Conservation (phyloP, 164 flowering plant genomes). For the Stephania japonica region DNA sequence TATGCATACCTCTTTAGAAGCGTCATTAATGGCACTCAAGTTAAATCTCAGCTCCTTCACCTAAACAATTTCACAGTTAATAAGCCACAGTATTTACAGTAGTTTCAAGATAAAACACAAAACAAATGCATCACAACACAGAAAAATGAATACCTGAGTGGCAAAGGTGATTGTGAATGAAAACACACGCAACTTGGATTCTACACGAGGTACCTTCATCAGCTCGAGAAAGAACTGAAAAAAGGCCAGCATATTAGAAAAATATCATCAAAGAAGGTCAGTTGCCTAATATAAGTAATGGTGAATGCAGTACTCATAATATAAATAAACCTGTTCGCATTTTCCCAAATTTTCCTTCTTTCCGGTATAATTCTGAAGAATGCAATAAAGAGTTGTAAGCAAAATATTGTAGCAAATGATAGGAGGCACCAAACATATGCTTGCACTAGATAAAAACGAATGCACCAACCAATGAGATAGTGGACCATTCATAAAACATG, state of each 20-base stretch:
- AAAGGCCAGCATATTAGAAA: too few relatives aligned
- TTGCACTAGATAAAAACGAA: background rate
- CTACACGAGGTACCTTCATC: slow-evolving; percentile 98
- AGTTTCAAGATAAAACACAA: slow-evolving; percentile 7
- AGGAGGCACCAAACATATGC: background rate
- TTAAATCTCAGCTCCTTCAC: slow-evolving; percentile 65
- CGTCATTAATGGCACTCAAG: slow-evolving; percentile 64
- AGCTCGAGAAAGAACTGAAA: slow-evolving; percentile 92
- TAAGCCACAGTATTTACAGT: background rate
- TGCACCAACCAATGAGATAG: background rate
- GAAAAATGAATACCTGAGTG: slow-evolving; percentile 55
- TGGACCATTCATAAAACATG: background rate
- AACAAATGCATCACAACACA: background rate
- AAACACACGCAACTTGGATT: slow-evolving; percentile 90
- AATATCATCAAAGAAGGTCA: background rate
- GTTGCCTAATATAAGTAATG: slow-evolving; percentile 13
- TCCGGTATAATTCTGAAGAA: slow-evolving; percentile 72
- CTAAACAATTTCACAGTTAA: slow-evolving; percentile 31
- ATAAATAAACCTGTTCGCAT: slow-evolving; percentile 81
- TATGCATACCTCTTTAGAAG: slow-evolving; percentile 67
- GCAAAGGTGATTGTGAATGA: slow-evolving; percentile 83
- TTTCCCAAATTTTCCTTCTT: slow-evolving; percentile 86
- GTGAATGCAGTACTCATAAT: slow-evolving; percentile 3
- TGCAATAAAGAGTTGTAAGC: slow-evolving; percentile 10
- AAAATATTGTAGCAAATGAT: background rate